Evolutionary conservation across 805 yeast species (phyloP).

Genomic region (Torulaspora delbrueckii): DNA sequence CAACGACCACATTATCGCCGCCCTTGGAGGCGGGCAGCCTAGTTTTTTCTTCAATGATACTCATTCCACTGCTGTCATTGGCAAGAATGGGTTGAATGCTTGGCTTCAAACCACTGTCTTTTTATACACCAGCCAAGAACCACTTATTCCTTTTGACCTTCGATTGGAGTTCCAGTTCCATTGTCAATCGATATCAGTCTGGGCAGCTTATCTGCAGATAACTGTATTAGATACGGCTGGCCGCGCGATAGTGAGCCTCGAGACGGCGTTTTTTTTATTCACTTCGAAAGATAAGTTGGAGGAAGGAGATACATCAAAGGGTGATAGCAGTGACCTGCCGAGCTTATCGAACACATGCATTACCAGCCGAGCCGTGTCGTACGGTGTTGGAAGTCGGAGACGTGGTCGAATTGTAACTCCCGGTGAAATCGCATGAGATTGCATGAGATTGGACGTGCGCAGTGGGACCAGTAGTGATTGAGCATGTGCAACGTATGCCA

Average conservation of each 20-base stretch:
- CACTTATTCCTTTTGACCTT: too few species aligned
- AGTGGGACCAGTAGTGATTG: too few species aligned
- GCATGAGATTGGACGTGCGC: too few species aligned
- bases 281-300: background rate
- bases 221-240: background rate
- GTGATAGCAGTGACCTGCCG: background rate
- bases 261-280: background rate
- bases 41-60: constrained; percentile 1
- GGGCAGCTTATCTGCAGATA: background rate
- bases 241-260: background rate
- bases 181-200: background rate
- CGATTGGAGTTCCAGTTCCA: background rate
- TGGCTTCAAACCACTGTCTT: too few species aligned
- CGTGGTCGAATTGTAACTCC: too few species aligned
- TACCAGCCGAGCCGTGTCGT: too few species aligned
- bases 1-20: constrained; percentile 13
- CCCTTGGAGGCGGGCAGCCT: constrained; percentile 4
- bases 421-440: too few species aligned
- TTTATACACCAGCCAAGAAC: too few species aligned
- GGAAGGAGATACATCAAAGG: background rate
- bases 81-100: background rate
- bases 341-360: too few species aligned
- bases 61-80: background rate
- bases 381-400: too few species aligned
- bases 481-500: too few species aligned